A percentile compares a stretch with the other conserved stretches of the same genome.
These are phyloP conservation scores for Escovopsis sp. DNA, from an alignment of 2,329 filamentous ascomycete genomes.

Conservation along the genomic window DNA sequence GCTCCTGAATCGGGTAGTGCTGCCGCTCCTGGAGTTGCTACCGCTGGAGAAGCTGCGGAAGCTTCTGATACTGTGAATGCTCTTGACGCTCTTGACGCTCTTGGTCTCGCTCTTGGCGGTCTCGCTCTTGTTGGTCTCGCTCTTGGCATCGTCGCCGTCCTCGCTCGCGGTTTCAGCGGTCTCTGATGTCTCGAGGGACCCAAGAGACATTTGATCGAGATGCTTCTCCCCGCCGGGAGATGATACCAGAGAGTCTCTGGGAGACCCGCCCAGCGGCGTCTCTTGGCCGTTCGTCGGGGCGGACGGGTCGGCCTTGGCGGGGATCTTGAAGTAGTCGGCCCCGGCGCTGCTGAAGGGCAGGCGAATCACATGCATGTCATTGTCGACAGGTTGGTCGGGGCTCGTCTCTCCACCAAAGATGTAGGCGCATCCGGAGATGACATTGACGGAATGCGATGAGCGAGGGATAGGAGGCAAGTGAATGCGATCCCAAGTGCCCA, in stretches of 20 bases:
- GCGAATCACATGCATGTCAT: conserved; percentile 52
- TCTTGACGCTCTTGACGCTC: background rate
- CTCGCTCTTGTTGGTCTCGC: no score
- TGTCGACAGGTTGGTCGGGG: conserved; percentile 54
- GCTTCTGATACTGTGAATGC: conserved; percentile 3
- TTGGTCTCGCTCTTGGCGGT: background rate
- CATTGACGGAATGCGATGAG: conserved; percentile 59
- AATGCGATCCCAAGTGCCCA: conserved; percentile 48
- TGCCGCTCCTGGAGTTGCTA: conserved; percentile 1
- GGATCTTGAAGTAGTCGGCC: conserved; percentile 45
- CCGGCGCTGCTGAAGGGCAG: conserved; percentile 42
- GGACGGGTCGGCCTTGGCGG: conserved; percentile 32
- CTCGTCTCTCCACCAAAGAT: conserved; percentile 66
- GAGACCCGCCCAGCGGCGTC: conserved; percentile 4
- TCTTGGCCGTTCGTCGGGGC: conserved; percentile 8
- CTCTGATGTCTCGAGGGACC: conserved; percentile 11
- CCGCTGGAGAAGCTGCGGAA: conserved; percentile 1
- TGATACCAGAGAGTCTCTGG: conserved; percentile 1
- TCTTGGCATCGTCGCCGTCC: background rate
- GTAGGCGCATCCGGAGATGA: conserved; percentile 40
- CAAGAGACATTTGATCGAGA: conserved; percentile 28
- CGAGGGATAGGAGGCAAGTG: conserved; percentile 43
- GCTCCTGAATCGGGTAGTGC: conserved; percentile 4
- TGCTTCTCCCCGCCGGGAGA: conserved; percentile 16
- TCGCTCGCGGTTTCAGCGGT: conserved; percentile 1